These are phyloP conservation scores for Apiotrichum veenhuisii DNA, from an alignment of 1,284 basidiomycete species.

Conservation along the genomic window DNA sequence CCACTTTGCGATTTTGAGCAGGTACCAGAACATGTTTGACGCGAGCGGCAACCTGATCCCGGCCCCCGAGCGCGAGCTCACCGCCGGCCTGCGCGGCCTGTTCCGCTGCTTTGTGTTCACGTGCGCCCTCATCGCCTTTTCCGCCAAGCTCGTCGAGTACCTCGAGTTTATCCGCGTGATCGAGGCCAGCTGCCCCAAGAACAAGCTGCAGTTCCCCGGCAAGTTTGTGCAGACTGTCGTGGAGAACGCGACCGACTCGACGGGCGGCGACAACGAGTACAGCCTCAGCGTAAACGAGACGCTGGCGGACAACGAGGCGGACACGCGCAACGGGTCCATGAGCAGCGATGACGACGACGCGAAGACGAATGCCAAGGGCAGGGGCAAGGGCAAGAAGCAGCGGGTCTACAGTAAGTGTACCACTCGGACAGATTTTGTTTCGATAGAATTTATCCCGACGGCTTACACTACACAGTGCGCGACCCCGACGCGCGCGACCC, in stretches of 20 bases:
- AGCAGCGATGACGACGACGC: not conserved
- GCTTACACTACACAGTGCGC: not conserved
- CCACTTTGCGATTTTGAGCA: constrained; percentile 54
- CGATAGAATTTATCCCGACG: not conserved
- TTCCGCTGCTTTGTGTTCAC: constrained; percentile 52
- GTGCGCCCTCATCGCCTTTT: constrained; percentile 46
- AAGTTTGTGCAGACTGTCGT: constrained; percentile 48
- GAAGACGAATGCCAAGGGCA: not conserved
- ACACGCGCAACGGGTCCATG: not conserved
- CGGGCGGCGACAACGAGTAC: not conserved
- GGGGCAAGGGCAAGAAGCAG: not conserved
- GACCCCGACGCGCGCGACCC: constrained; percentile 46
- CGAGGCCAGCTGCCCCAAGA: constrained; percentile 41
- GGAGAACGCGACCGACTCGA: constrained; percentile 32
- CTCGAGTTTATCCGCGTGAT: constrained; percentile 40
- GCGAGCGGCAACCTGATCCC: constrained; percentile 32
- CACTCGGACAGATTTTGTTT: not conserved
- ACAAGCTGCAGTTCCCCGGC: constrained; percentile 51
- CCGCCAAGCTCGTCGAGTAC: constrained; percentile 38
- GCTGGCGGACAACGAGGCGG: constrained; percentile 2
- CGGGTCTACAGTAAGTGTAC: not conserved
- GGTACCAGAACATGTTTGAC: constrained; percentile 52
- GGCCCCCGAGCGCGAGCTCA: constrained; percentile 1
- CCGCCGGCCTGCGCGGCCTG: constrained; percentile 42
- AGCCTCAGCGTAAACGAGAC: not conserved